Evolutionary conservation across 106 monocot genomes (phyloP).

Genomic region (Dendrobium catenatum): DNA sequence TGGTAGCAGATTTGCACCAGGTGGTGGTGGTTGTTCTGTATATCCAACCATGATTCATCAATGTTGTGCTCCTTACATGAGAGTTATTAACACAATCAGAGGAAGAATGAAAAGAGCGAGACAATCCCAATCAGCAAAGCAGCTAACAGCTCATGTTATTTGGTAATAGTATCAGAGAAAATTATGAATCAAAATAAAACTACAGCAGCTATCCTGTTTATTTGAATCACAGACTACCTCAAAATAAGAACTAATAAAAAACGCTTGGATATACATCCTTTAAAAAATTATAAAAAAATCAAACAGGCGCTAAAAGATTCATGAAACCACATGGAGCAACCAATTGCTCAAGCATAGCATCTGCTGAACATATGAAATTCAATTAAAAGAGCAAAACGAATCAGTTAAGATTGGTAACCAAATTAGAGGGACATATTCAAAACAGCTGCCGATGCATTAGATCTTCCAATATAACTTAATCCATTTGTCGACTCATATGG

Average conservation of each 20-base stretch:
- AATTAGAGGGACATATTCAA: not conserved
- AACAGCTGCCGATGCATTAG: not conserved
- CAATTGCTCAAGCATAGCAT: not conserved
- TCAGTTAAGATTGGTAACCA: not conserved
- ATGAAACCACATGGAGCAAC: no score
- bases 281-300: no score
- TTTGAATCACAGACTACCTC: not conserved
- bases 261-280: not conserved
- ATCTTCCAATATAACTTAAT: not conserved
- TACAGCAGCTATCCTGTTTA: not conserved
- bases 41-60: slow-evolving; percentile 12
- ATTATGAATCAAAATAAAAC: not conserved
- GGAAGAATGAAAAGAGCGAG: not conserved
- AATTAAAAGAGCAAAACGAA: not conserved
- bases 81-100: not conserved
- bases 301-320: no score
- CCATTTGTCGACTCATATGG: not conserved
- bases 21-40: slow-evolving; percentile 17
- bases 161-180: not conserved
- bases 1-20: slow-evolving; percentile 18
- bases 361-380: not conserved
- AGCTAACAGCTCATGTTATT: not conserved
- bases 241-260: not conserved
- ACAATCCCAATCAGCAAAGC: not conserved
- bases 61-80: not conserved